Conservation (phyloP, 1,284 basidiomycete genomes). For the Caloboletus inedulis region DNA sequence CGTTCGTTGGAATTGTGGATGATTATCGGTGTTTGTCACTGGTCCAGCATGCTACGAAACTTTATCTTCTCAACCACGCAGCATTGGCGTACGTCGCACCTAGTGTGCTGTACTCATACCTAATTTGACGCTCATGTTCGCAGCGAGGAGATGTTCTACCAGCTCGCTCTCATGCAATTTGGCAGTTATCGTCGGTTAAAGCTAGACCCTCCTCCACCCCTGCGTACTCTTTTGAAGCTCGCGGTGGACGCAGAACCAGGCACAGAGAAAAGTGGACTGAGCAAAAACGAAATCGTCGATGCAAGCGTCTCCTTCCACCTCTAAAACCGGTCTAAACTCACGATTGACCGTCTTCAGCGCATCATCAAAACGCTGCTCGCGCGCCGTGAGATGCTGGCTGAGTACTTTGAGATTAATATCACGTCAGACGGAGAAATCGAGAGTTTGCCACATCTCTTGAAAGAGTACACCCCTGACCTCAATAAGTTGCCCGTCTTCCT, state of each 20-base stretch:
- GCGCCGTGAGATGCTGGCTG: slow-evolving; percentile 82
- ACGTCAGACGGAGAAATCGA: slow-evolving; percentile 62
- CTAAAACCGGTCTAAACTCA: not conserved
- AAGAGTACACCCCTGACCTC: slow-evolving; percentile 82
- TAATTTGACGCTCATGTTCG: not conserved
- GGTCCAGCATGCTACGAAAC: slow-evolving; percentile 84
- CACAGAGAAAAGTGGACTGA: slow-evolving; percentile 47
- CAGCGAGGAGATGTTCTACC: slow-evolving; percentile 95
- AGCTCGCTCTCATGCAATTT: slow-evolving; percentile 90
- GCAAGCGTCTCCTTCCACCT: slow-evolving; percentile 44
- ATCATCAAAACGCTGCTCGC: slow-evolving; percentile 56
- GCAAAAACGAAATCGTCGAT: slow-evolving; percentile 63
- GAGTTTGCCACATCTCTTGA: slow-evolving; percentile 78
- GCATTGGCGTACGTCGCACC: slow-evolving; percentile 62
- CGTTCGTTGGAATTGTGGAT: slow-evolving; percentile 93
- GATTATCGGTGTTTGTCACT: slow-evolving; percentile 70
- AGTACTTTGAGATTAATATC: slow-evolving; percentile 87
- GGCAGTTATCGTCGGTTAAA: slow-evolving; percentile 75
- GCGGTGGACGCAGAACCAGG: slow-evolving; percentile 75
- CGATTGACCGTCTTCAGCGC: slow-evolving; percentile 39
- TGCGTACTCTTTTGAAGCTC: slow-evolving; percentile 71
- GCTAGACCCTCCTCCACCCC: slow-evolving; percentile 77
- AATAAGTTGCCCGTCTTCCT: slow-evolving; percentile 83
- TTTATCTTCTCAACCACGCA: slow-evolving; percentile 88
- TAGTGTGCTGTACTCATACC: not conserved